Base-by-base conservation (phyloP, 306 rosid species). In the Dryas drummondii region DNA sequence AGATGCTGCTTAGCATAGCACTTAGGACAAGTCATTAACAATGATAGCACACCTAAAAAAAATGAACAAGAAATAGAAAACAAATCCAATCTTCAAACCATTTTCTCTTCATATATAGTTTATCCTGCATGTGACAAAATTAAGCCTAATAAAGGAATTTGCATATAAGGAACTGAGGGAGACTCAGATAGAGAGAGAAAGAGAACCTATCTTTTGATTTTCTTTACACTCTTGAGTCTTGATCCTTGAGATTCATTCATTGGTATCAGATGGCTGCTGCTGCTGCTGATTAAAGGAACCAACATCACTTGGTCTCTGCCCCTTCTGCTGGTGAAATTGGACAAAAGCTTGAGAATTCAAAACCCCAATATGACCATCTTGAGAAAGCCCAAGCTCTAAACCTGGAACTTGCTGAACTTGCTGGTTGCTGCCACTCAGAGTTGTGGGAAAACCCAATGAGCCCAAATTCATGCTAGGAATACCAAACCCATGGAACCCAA, bases 321-420 rank as follows among this genome's bases (percentile, higher is more conserved):
- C 87, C n/a, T 76, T 47, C 32, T 83, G 82, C 44, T 84, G 87
- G 67, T 83, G 83, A 70, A 81, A 64, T 45, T 79, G 88, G 37
- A 65, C 61, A 56, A 73, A 76, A 47, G 81, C 71, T 42, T 84
- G 83, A 12, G 90, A 72, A 71, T 78, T 74, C 62, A 84, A 47
- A 62, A 86, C 41, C 81, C 86, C 83, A 53, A 85, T 14, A 81
- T 81, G 84, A 52, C 82, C 88, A 37, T 84, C 90, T 68, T 87
- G 86, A 5, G 88, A 81, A 9, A 87, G 81, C 32, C 90, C 90
- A 6, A 87, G 83, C 55, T 87, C 90, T 55, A 84, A 58, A 53
- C 88, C 88, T 4, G 88, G 90, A 42, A 74, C 72, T 64, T 86
- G 86, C 13, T 79, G 90, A 42, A 74, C 72, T 64, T 86, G 86